A percentile compares a stretch with the other conserved stretches of the same genome.
phyloP scores from a whole-genome alignment of 2,329 filamentous ascomycete genomes.

The Raffaelea albimanens region DNA sequence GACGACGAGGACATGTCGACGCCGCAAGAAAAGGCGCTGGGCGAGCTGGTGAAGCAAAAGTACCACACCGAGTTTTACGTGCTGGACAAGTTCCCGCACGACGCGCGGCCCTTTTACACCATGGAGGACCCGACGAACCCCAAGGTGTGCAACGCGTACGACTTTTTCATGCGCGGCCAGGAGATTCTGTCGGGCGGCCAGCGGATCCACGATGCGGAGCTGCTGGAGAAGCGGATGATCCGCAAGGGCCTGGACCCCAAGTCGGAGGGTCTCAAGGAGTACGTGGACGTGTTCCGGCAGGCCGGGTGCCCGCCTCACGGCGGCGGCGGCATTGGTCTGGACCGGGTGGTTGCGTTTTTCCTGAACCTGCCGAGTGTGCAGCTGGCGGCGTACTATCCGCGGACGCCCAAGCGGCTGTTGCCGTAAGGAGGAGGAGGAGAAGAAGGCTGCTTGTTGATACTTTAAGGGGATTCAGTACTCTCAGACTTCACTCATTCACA shows the following conservation, averaged over 20 bases:
- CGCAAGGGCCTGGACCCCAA: slow-evolving; percentile 72
- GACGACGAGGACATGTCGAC: slow-evolving; percentile 76
- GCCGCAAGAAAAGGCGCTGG: slow-evolving; percentile 80
- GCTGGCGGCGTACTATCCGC: slow-evolving; percentile 46
- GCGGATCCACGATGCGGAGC: slow-evolving; percentile 71
- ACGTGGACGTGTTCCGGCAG: slow-evolving; percentile 68
- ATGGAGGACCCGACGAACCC: slow-evolving; percentile 64
- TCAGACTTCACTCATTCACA: no score
- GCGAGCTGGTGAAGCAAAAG: slow-evolving; percentile 75
- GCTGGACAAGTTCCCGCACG: slow-evolving; percentile 89
- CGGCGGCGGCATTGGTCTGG: slow-evolving; percentile 79
- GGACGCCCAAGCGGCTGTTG: slow-evolving; percentile 49
- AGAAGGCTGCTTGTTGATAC: no score
- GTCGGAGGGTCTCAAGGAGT: slow-evolving; percentile 68
- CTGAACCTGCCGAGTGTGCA: slow-evolving; percentile 49
- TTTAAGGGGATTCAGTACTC: no score
- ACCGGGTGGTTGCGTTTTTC: slow-evolving; percentile 67
- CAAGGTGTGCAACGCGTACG: slow-evolving; percentile 52
- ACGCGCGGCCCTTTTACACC: slow-evolving; percentile 85
- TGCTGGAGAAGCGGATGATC: slow-evolving; percentile 70
- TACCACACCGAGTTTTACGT: slow-evolving; percentile 95
- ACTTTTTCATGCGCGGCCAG: slow-evolving; percentile 88
- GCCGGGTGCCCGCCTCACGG: slow-evolving; percentile 82
- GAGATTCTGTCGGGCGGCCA: slow-evolving; percentile 90
- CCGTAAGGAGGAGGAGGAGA: slow-evolving; percentile 26